A percentile compares a stretch with the other conserved stretches of the same genome.
These are phyloP conservation scores for Irpex rosettiformis DNA, from an alignment of 1,284 basidiomycete species.

Conservation along the genomic window DNA sequence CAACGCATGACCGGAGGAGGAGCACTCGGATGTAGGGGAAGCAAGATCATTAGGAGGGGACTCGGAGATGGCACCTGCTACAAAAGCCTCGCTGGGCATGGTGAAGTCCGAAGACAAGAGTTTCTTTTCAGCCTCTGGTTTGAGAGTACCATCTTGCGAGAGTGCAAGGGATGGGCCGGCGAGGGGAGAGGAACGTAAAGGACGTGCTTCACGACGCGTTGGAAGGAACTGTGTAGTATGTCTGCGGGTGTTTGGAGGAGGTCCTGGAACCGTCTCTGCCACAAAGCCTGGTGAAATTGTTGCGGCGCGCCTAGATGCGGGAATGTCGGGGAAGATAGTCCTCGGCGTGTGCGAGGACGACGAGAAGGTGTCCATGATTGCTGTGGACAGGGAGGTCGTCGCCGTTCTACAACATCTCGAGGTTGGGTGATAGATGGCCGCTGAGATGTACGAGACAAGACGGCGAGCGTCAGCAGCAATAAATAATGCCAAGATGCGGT, in stretches of 20 bases:
- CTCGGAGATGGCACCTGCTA: not conserved
- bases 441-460: not conserved
- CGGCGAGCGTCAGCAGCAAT: not conserved
- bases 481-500: not conserved
- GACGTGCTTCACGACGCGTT: slow-evolving; percentile 4
- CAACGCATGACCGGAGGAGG: not conserved
- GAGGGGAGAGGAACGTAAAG: slow-evolving; percentile 27
- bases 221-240: not conserved
- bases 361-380: not conserved
- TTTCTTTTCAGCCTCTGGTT: not conserved
- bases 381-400: not conserved
- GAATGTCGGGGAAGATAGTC: slow-evolving; percentile 17
- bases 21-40: not conserved
- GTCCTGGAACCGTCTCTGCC: not conserved
- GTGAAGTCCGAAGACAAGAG: not conserved
- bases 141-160: slow-evolving; percentile 16
- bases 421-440: not conserved
- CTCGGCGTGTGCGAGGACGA: slow-evolving; percentile 13
- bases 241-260: not conserved
- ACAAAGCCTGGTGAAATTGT: not conserved
- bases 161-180: slow-evolving; percentile 27
- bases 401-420: not conserved
- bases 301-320: slow-evolving; percentile 8
- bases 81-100: not conserved
- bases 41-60: not conserved